phyloP scores from a whole-genome alignment of 768 basidiomycete genomes.

The Leucosporidium scottii region DNA sequence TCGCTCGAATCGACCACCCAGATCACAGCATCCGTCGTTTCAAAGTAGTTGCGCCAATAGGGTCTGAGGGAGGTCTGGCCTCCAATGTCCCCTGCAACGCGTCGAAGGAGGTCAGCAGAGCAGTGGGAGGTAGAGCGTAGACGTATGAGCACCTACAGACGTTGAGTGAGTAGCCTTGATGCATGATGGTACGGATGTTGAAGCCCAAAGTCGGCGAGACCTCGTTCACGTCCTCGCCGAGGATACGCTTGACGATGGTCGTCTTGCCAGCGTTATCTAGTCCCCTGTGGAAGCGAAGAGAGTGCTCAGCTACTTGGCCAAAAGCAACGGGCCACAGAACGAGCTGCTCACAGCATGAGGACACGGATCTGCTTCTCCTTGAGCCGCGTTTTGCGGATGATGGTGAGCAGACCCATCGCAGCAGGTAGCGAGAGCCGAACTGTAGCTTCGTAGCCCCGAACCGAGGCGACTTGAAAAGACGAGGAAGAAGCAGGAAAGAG shows the following conservation, averaged over 20 bases:
- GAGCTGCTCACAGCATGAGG: slow-evolving; percentile 67
- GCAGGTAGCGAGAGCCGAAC: too few species aligned
- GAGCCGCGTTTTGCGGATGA: slow-evolving; percentile 89
- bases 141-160: slow-evolving; percentile 53
- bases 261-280: slow-evolving; percentile 99
- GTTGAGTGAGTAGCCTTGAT: slow-evolving; percentile 63
- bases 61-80: slow-evolving; percentile 92
- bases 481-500: too few species aligned
- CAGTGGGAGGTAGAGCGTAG: not conserved
- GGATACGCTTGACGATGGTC: slow-evolving; percentile 90
- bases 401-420: slow-evolving; percentile 84
- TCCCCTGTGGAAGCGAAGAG: slow-evolving; percentile 54
- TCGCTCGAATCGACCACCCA: slow-evolving; percentile 99
- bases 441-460: too few species aligned
- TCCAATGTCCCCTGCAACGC: slow-evolving; percentile 81
- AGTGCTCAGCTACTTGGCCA: not conserved
- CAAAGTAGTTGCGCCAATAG: slow-evolving; percentile 99
- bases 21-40: slow-evolving; percentile 93
- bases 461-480: too few species aligned
- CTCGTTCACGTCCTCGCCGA: slow-evolving; percentile 77
- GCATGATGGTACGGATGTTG: slow-evolving; percentile 94
- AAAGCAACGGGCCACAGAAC: not conserved
- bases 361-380: slow-evolving; percentile 97
- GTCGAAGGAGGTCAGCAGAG: not conserved
- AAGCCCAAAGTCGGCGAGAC: slow-evolving; percentile 94